These are phyloP conservation scores for Lactarius sanguifluus DNA, from an alignment of 768 basidiomycete genomes.

Conservation along the genomic window DNA sequence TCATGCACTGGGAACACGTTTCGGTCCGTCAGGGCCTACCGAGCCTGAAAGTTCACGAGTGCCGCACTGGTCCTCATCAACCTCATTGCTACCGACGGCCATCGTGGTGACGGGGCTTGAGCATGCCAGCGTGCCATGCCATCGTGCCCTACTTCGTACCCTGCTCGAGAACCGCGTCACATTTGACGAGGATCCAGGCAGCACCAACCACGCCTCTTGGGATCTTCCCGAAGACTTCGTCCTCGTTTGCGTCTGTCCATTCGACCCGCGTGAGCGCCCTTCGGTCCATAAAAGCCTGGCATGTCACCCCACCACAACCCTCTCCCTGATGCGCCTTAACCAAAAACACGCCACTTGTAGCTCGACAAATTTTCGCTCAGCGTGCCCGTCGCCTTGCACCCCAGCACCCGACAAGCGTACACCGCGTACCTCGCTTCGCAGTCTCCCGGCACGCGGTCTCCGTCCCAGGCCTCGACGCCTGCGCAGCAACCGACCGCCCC, in stretches of 20 bases:
- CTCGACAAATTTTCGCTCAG: conserved; percentile 82
- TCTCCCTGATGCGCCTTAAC: conserved; percentile 1
- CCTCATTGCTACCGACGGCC: conserved; percentile 50
- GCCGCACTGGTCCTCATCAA: conserved; percentile 18
- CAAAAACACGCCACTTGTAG: conserved; percentile 39
- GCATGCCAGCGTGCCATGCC: conserved; percentile 51
- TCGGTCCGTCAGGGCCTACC: conserved; percentile 17
- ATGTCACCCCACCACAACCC: conserved; percentile 33
- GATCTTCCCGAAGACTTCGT: conserved; percentile 68
- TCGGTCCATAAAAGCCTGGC: conserved; percentile 65
- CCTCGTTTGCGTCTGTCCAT: conserved; percentile 68
- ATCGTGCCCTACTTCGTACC: conserved; percentile 55
- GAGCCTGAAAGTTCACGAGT: conserved; percentile 11
- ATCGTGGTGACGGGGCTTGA: conserved; percentile 75
- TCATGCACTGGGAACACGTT: conserved; percentile 39
- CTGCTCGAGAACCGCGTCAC: conserved; percentile 53
- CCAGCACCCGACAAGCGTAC: conserved; percentile 33
- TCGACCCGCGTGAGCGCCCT: conserved; percentile 64
- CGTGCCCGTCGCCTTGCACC: conserved; percentile 49
- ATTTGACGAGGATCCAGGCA: conserved; percentile 41
- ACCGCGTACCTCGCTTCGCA: conserved; percentile 36
- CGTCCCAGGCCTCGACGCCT: conserved; percentile 32
- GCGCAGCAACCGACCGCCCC: conserved; percentile 13
- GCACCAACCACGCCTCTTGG: conserved; percentile 41
- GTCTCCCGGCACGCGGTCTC: conserved; percentile 32